phyloP scores from a whole-genome alignment of 352 stramenopile genomes.

The Globisporangium parvum region DNA sequence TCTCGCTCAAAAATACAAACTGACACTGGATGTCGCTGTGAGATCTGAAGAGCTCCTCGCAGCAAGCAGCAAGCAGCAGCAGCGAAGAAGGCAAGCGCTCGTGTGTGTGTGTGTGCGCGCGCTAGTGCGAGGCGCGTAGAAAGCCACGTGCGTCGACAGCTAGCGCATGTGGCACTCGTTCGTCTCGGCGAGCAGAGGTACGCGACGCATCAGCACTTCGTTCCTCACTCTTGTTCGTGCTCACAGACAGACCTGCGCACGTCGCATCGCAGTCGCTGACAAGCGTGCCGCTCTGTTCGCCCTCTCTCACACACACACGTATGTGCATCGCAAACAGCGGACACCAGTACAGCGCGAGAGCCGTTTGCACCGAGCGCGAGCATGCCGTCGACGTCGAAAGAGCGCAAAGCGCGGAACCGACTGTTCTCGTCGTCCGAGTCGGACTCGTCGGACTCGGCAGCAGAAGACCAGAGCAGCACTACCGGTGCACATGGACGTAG shows the following conservation, averaged over 20 bases:
- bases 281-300: too few relatives aligned
- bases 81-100: too few relatives aligned
- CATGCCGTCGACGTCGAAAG: conserved; percentile 6
- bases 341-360: conserved; percentile 3
- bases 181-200: conserved; percentile 4
- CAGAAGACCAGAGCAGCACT: conserved; percentile 3
- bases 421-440: conserved; percentile 21
- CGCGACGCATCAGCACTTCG: not conserved
- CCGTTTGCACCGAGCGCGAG: conserved; percentile 1
- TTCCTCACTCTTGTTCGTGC: not conserved
- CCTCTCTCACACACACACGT: not conserved
- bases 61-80: too few relatives aligned
- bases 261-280: too few relatives aligned
- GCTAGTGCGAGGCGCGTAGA: not conserved
- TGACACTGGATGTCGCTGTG: too few relatives aligned
- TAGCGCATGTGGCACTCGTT: conserved; percentile 5
- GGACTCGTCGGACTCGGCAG: conserved; percentile 10
- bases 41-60: too few relatives aligned
- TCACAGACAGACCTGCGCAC: too few relatives aligned
- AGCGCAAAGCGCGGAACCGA: conserved; percentile 14
- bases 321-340: not conserved
- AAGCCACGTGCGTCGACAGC: not conserved
- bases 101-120: not conserved
- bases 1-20: too few relatives aligned
- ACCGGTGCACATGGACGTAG: not conserved